Evolutionary conservation across 2,329 filamentous ascomycete genomes (phyloP), one percentile per base, ranked within the genome.

Genomic region (Alternaria alternata): DNA sequence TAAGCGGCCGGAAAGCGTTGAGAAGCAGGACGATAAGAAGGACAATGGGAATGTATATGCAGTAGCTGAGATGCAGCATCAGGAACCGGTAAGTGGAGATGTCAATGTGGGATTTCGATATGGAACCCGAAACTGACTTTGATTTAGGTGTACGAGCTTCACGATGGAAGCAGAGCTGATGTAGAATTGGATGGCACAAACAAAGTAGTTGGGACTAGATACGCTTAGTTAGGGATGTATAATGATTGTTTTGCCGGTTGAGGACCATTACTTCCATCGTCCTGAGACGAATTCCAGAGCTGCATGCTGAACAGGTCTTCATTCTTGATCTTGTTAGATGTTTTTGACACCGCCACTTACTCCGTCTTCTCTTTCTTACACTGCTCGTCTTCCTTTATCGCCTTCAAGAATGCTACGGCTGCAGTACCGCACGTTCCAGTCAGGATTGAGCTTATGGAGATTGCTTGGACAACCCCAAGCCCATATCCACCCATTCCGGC

Each of bases 51-150:
- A 48, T 7, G 30, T 16, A 30, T 48, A 36, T 30, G 7, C 30
- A 16, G 46, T 48, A 20, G 46, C 18, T 11, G 46, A 48, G 30
- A 48, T 48, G 46, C 46, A 32, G 30, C 46, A 48, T 48, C 30
- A 48, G 16, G 46, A 48, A 48, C 46, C 46, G 1, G 46, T 48
- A 48, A 1, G 46, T 48, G 4, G 7, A 11, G 5, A 48, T 22
- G 12, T 12, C 7, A 22, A 36, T 22, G 18, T 22, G 12, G 30
- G 14, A 38, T n/a, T n/a, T 1, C 3, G 22, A n/a, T 22, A 7
- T 22, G 7, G 20, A 9, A 7, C n/a, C 1, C 6, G 11, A 22
- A 48, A 30, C 46, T 48, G 20, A 48, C 46, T 8, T n/a, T 22
- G 5, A 34, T 14, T 14, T 36, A 48, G 46, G 30, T 48, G 18